Percentiles rank a stretch among this genome's conserved stretches.
Conservation (phyloP, 768 basidiomycete genomes). For the Paxillus ammoniavirescens region DNA sequence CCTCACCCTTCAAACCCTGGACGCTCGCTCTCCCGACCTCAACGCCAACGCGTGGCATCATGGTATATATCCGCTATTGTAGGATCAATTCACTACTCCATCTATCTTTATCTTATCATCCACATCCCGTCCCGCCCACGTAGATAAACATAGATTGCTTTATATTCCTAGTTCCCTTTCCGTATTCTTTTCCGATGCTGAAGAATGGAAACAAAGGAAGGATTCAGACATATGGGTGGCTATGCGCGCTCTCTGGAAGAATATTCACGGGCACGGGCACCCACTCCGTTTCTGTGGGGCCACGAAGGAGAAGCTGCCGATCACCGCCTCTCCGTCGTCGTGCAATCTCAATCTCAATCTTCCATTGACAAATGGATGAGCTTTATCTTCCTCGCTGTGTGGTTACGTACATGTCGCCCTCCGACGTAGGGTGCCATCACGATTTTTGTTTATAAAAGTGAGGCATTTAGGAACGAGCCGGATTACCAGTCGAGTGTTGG, state of each 20-base stretch:
- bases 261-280: neutral
- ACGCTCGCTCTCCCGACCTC: neutral
- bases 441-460: neutral
- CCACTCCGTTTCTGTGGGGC: neutral
- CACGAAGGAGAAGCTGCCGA: neutral
- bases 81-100: conserved; percentile 12
- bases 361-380: too few relatives aligned
- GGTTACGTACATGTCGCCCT: neutral
- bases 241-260: neutral
- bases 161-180: conserved; percentile 10
- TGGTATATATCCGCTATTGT: conserved; percentile 3
- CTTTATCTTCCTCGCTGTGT: too few relatives aligned
- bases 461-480: neutral
- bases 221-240: neutral
- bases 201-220: neutral
- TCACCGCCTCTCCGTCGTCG: neutral
- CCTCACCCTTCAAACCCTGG: neutral
- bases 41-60: neutral
- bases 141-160: conserved; percentile 13
- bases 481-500: neutral
- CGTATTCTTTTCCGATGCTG: conserved; percentile 1
- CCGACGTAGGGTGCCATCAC: neutral
- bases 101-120: conserved; percentile 7
- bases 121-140: conserved; percentile 10
- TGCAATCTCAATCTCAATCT: neutral